These are phyloP conservation scores for Alternaria sp. DNA, from an alignment of 2,329 filamentous ascomycete genomes.

Conservation along the genomic window DNA sequence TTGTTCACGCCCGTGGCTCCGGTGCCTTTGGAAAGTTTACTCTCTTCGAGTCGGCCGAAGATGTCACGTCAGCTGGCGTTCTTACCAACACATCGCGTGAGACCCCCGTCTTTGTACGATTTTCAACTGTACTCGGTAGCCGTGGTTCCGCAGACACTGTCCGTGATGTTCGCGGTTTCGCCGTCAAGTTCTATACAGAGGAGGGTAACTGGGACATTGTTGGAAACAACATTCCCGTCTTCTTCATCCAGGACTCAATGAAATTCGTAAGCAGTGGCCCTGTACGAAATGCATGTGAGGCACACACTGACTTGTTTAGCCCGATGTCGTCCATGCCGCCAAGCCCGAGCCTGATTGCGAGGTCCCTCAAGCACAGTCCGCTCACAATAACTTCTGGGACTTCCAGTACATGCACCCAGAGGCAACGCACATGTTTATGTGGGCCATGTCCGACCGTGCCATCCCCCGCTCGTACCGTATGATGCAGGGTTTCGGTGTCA, in stretches of 20 bases:
- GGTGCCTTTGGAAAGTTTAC: conserved; percentile 74
- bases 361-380: conserved; percentile 73
- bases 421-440: conserved; percentile 80
- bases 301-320: conserved; percentile 34
- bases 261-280: not conserved
- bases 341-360: conserved; percentile 77
- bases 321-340: conserved; percentile 68
- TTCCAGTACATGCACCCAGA: conserved; percentile 72
- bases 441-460: conserved; percentile 77
- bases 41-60: conserved; percentile 68
- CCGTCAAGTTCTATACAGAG: conserved; percentile 78
- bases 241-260: conserved; percentile 68
- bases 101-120: conserved; percentile 74
- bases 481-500: conserved; percentile 88
- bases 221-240: conserved; percentile 77
- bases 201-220: conserved; percentile 81
- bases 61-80: conserved; percentile 70
- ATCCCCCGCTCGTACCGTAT: conserved; percentile 80
- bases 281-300: not conserved
- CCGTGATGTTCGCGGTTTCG: conserved; percentile 83
- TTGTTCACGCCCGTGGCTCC: conserved; percentile 71
- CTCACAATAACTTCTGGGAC: conserved; percentile 82
- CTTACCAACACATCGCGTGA: conserved; percentile 72
- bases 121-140: conserved; percentile 80
- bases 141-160: conserved; percentile 81